Conservation (phyloP, 805 yeast species). For the Nakazawaea ernobii region DNA sequence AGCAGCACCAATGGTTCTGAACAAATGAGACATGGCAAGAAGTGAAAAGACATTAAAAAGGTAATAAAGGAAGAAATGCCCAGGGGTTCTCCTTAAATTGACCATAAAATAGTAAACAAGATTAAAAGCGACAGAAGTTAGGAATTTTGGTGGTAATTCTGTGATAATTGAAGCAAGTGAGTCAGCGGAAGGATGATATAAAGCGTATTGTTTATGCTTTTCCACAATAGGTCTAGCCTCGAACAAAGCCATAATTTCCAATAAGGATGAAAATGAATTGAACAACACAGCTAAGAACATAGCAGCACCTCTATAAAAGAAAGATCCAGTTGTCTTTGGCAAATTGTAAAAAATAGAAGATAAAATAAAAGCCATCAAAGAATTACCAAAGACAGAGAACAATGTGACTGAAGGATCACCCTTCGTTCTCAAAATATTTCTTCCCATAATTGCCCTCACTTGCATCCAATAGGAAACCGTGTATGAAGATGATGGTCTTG, state of each 20-base stretch:
- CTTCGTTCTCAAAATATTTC: constrained; percentile 38
- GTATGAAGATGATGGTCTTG: constrained; percentile 38
- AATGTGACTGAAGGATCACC: constrained; percentile 39
- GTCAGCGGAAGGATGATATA: constrained; percentile 60
- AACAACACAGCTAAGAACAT: constrained; percentile 33
- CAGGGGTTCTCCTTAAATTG: constrained; percentile 45
- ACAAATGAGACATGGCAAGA: constrained; percentile 51
- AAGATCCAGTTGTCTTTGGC: constrained; percentile 29
- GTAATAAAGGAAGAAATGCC: constrained; percentile 49
- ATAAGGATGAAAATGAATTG: constrained; percentile 37
- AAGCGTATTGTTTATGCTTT: constrained; percentile 51
- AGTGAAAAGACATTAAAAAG: constrained; percentile 38
- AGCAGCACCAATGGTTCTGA: constrained; percentile 33
- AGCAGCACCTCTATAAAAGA: constrained; percentile 35
- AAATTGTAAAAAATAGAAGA: constrained; percentile 48
- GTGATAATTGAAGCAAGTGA: constrained; percentile 58
- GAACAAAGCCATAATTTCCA: constrained; percentile 36
- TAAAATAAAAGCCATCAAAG: constrained; percentile 39
- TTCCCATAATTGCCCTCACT: constrained; percentile 34
- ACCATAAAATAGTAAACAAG: constrained; percentile 48
- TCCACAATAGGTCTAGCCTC: constrained; percentile 51
- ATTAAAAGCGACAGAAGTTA: constrained; percentile 39
- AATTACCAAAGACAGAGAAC: constrained; percentile 32
- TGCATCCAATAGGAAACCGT: constrained; percentile 42
- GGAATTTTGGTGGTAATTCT: constrained; percentile 47